A percentile compares a stretch with the other conserved stretches of the same genome.
These are phyloP conservation scores for Zychaea mexicana DNA, from an alignment of 371 early-diverging fungal genomes.

Conservation along the genomic window DNA sequence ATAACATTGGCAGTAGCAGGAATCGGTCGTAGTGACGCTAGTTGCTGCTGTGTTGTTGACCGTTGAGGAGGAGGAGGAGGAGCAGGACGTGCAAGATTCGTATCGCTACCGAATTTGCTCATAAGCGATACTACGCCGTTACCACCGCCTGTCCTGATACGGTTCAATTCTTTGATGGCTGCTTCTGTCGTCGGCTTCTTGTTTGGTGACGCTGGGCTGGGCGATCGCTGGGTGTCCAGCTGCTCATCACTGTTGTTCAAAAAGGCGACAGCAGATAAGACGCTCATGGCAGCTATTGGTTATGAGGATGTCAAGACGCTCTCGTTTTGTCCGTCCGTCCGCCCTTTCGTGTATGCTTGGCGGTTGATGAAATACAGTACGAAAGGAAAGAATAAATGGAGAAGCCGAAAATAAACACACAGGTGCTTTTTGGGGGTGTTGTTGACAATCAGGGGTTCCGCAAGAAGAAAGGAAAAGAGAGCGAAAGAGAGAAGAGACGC, in stretches of 20 bases:
- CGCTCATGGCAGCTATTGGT: conserved; percentile 28
- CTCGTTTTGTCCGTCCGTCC: background rate
- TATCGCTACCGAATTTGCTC: conserved; percentile 19
- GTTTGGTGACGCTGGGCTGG: conserved; percentile 3
- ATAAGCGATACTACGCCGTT: conserved; percentile 21
- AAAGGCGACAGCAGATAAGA: conserved; percentile 43
- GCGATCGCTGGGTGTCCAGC: background rate
- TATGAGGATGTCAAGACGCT: background rate
- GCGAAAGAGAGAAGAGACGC: background rate
- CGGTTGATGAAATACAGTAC: background rate
- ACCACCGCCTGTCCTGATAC: conserved; percentile 14
- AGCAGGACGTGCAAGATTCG: background rate
- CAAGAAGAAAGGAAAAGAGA: conserved; percentile 15
- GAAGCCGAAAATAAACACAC: background rate
- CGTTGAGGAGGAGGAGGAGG: conserved; percentile 1
- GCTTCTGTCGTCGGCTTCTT: conserved; percentile 11
- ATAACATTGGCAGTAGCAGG: background rate
- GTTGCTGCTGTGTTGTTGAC: conserved; percentile 6
- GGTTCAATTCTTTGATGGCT: conserved; percentile 13
- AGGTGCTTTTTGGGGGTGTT: background rate
- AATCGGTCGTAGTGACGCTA: background rate
- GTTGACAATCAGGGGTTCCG: conserved; percentile 1
- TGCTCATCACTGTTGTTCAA: conserved; percentile 21
- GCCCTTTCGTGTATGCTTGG: too few relatives aligned
- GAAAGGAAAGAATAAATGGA: conserved; percentile 1